Base-by-base conservation (phyloP, 129 eudicot genomes). In the Saposhnikovia divaricata region DNA sequence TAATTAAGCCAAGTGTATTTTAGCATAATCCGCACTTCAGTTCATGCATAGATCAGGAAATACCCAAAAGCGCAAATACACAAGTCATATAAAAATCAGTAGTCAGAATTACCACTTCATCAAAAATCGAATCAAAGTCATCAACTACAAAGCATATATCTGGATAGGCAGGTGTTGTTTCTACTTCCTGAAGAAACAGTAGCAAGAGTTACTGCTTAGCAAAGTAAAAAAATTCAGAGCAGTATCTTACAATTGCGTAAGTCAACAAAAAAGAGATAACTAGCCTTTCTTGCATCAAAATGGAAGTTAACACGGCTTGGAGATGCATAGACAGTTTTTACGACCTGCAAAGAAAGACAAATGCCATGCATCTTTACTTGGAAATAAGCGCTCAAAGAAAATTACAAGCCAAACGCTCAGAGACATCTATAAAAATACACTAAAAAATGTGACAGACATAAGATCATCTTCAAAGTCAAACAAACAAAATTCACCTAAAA, bases 101-200 rank as follows among this genome's bases (percentile, higher is more conserved):
- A 19, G 11, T 10, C 1, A 39, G 61, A 46, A 79, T 89, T 92
- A 96, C 99, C 98, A 96, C 99, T 63, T 97, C 91, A 51, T 96
- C 97, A 82, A 96, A 92, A 42, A 98, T 96, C 77, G 98, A 96
- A 89, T 96, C 99, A 39, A 96, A 96, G 89, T 96, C 99, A 89
- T 96, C 99, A 83, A 96, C 91, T 68, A 98, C 97, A 89, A 96
- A 96, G 81, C 97, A 96, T 47, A 96, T 96, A 82, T 92, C 99
- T 79, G 99, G 99, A 90, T 92, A 92, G 78, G 99, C 99, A 76
- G 99, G 91, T 66, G 90, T 87, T 81, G 99, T 96, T 81, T 96
- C 99, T 40, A 85, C 96, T 92, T 92, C 96, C 99, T 96, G 89
- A 19, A 84, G 72, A 65, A 68, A 66, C 73, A 78, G 39, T 77